Evolutionary conservation across 2,329 filamentous ascomycete species (phyloP).

Genomic region (Colletotrichum liaoningense): DNA sequence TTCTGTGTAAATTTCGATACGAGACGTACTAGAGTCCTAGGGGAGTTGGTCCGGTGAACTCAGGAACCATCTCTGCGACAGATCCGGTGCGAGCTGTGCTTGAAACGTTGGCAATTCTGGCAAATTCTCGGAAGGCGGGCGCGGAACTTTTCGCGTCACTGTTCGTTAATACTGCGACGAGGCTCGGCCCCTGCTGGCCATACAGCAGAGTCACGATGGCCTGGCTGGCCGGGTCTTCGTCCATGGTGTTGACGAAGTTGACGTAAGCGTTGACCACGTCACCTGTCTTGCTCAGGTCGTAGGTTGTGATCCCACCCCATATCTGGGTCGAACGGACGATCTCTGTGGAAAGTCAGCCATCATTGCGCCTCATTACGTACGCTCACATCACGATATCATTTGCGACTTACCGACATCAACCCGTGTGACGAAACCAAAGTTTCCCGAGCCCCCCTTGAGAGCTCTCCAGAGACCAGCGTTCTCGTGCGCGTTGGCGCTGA

Average conservation of each 20-base stretch:
- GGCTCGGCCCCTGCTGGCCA: constrained; percentile 32
- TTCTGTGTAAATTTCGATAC: not conserved
- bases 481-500: constrained; percentile 34
- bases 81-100: constrained; percentile 39
- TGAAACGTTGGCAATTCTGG: constrained; percentile 38
- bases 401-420: constrained; percentile 32
- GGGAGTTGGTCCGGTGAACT: constrained; percentile 46
- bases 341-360: not conserved
- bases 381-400: not conserved
- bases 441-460: constrained; percentile 55
- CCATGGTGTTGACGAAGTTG: constrained; percentile 42
- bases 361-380: not conserved
- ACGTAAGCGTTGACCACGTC: constrained; percentile 42
- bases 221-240: constrained; percentile 41
- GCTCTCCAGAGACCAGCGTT: constrained; percentile 47
- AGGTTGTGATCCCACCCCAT: constrained; percentile 44
- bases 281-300: constrained; percentile 39
- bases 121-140: constrained; percentile 40
- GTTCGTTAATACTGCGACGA: constrained; percentile 42
- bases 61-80: constrained; percentile 42
- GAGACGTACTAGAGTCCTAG: constrained; percentile 40
- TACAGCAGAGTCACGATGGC: constrained; percentile 42
- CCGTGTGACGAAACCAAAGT: constrained; percentile 53
- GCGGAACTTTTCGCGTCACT: constrained; percentile 38
- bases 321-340: constrained; percentile 38